Evolutionary conservation across 495 filamentous ascomycete species (phyloP), one percentile per base, ranked within the genome.

Genomic region (Articulospora tetracladia): DNA sequence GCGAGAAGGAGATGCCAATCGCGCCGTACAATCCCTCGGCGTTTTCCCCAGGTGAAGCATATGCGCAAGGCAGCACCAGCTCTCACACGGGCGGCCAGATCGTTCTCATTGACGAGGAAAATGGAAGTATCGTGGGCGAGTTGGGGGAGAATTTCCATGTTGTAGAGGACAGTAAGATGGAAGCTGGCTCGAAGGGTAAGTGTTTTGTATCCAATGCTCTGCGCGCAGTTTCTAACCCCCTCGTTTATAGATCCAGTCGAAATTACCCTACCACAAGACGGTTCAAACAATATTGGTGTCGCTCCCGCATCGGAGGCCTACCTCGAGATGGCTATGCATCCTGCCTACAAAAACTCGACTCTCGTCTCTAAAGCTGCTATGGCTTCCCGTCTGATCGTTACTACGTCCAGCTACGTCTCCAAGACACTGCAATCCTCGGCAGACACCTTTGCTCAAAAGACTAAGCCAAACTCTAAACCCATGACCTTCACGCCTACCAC

Each of bases 61-160:
- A 95, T 69, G 81, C 83, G 19, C 67, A 70, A 28, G 79, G 79
- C 11, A 79, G 81, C 58, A 69, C 76, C 48, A 80, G 77, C 63
- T 73, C 72, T 13, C 73, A 77, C 39, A 69, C 65, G 27, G 74
- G 73, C 7, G 90, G 91, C 7, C 86, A 91, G 68, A 93, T 98
- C 59, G 94, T 98, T n/a, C 78, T 98, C 2, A 77, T 98, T 26
- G 91, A 98, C 59, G 94, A 98, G 68, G 93, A 98, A 62, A 86
- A 98, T 78, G 94, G 91, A 51, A 93, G 88, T 70, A 88, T 98
- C 4, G 91, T 98, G 19, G 95, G 94, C 27, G 94, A 97, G 69
- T 78, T 98, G 59, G 79, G 85, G 25, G 90, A 93, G 46, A 90
- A 87, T 8, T 93, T 91, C 66, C 76, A 92, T 48, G 77, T 97